Percentiles rank a stretch among this genome's conserved stretches.
Conservation (phyloP, 257 asterid genomes). For the Nyctanthes arbortristis region DNA sequence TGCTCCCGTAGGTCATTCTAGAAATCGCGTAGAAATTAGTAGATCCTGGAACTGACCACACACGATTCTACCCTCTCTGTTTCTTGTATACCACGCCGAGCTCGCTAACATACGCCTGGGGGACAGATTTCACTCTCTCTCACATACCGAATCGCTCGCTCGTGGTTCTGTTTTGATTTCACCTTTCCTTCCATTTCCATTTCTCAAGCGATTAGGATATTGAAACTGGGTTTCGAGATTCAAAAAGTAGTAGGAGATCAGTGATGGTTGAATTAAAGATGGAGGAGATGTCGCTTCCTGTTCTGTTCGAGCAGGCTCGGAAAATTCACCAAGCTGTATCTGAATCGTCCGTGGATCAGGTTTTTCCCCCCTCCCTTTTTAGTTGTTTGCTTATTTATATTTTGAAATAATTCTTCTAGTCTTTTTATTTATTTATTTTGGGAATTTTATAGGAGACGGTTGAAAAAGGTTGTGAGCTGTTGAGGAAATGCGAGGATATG, state of each 20-base stretch:
- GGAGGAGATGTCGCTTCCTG: constrained; percentile 63
- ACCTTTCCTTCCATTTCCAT: not conserved
- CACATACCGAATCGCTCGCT: not conserved
- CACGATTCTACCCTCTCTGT: not conserved
- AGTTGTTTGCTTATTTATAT: not conserved
- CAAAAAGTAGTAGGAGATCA: not conserved
- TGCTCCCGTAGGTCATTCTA: no score
- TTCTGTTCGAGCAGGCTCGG: constrained; percentile 55
- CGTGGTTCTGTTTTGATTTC: constrained; percentile 13
- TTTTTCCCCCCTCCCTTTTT: not conserved
- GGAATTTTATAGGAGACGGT: constrained; percentile 52
- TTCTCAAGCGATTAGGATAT: not conserved
- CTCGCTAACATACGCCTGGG: constrained; percentile 25
- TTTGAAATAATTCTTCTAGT: not conserved
- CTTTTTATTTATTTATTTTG: constrained; percentile 5
- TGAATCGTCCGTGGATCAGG: constrained; percentile 61
- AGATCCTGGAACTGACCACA: not conserved
- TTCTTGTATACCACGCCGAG: not conserved
- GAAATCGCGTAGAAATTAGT: no score
- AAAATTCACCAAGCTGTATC: constrained; percentile 55
- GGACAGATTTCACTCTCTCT: constrained; percentile 23
- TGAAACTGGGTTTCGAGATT: not conserved
- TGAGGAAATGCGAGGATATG: constrained; percentile 85
- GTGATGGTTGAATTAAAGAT: constrained; percentile 46
- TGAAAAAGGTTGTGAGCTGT: constrained; percentile 66